A percentile compares a stretch with the other conserved stretches of the same genome.
phyloP scores from a whole-genome alignment of 2,329 filamentous ascomycete species.

The Diaporthe citri region DNA sequence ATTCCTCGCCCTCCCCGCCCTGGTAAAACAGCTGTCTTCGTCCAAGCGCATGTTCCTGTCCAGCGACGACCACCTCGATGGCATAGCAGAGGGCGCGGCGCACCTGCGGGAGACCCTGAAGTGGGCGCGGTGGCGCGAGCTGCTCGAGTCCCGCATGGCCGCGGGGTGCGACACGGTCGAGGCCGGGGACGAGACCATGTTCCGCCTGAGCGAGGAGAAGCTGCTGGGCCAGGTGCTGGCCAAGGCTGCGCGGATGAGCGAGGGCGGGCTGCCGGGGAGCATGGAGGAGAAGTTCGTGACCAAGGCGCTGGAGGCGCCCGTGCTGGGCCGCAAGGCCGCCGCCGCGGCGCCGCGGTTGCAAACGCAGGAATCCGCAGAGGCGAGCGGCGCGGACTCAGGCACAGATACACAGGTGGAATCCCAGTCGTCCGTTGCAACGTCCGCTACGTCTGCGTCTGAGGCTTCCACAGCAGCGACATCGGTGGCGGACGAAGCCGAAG shows the following conservation, averaged over 20 bases:
- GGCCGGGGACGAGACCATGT: slow-evolving; percentile 87
- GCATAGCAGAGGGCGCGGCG: slow-evolving; percentile 64
- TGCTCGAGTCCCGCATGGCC: slow-evolving; percentile 75
- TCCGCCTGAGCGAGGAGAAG: slow-evolving; percentile 80
- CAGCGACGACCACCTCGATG: slow-evolving; percentile 79
- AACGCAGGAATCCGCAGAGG: slow-evolving; percentile 44
- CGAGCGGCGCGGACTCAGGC: slow-evolving; percentile 44
- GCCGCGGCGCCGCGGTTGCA: slow-evolving; percentile 45
- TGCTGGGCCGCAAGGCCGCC: slow-evolving; percentile 74
- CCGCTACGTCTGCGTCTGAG: slow-evolving; percentile 53
- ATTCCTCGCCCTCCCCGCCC: slow-evolving; percentile 83
- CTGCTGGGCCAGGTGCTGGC: slow-evolving; percentile 73
- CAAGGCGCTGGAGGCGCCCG: slow-evolving; percentile 80
- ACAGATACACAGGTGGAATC: slow-evolving; percentile 50
- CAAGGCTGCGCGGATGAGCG: slow-evolving; percentile 80
- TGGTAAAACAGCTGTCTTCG: slow-evolving; percentile 61
- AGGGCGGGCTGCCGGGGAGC: slow-evolving; percentile 76
- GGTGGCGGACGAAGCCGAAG: slow-evolving; percentile 49
- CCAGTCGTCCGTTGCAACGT: slow-evolving; percentile 55
- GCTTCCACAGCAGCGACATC: slow-evolving; percentile 62
- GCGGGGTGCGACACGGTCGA: slow-evolving; percentile 85
- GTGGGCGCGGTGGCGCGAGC: slow-evolving; percentile 58
- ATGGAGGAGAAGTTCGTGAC: slow-evolving; percentile 89
- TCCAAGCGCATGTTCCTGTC: slow-evolving; percentile 75
- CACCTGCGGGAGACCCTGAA: slow-evolving; percentile 69